phyloP scores from a whole-genome alignment of 2,329 filamentous ascomycete genomes.

The Rosellinia necatrix region DNA sequence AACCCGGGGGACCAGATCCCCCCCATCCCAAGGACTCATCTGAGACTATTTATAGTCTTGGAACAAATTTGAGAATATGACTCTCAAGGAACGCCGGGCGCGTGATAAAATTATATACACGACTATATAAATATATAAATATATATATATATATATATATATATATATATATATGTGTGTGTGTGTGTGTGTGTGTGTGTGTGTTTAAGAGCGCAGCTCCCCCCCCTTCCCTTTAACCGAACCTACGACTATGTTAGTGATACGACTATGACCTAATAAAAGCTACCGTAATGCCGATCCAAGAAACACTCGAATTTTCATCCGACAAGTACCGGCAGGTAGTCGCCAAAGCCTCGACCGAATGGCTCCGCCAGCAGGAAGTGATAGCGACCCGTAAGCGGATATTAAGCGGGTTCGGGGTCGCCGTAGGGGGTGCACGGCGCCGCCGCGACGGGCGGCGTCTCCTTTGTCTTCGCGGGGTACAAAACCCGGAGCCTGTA shows the following conservation, averaged over 20 bases:
- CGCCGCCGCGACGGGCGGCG: not conserved
- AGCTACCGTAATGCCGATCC: not conserved
- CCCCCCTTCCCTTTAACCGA: too few species aligned
- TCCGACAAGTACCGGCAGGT: not conserved
- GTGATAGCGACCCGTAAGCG: constrained; percentile 1
- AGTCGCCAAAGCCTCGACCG: not conserved
- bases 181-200: too few species aligned
- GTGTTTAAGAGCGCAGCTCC: too few species aligned
- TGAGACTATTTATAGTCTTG: not conserved
- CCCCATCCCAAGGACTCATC: too few species aligned
- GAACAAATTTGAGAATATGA: not conserved
- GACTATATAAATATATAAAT: too few species aligned
- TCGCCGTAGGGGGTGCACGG: not conserved
- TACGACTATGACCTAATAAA: not conserved
- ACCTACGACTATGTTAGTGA: too few species aligned
- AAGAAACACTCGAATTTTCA: constrained; percentile 11
- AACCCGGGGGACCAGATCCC: too few species aligned
- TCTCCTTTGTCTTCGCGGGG: not conserved
- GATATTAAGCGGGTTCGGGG: not conserved
- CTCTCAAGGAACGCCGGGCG: not conserved
- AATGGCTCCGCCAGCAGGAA: constrained; percentile 7
- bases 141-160: too few species aligned
- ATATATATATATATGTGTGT: too few species aligned
- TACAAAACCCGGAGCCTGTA: constrained; percentile 9
- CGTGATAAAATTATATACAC: too few species aligned